phyloP scores from a whole-genome alignment of 257 asterid genomes.

The Solanum dulcamara region DNA sequence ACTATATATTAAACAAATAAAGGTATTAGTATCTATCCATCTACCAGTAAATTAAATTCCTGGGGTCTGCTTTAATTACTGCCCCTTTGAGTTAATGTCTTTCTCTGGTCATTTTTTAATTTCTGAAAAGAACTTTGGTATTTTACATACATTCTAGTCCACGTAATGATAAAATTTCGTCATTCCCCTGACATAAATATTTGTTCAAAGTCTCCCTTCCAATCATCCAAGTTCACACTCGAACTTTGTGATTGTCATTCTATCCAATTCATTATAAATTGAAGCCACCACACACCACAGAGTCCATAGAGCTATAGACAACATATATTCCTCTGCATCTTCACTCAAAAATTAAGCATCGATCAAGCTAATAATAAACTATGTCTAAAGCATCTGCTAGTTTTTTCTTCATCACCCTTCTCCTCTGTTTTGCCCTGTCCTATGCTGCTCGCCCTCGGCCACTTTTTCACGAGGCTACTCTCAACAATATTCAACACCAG shows the following conservation, averaged over 20 bases:
- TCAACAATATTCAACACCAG: neutral
- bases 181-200: neutral
- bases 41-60: neutral
- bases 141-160: neutral
- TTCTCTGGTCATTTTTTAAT: neutral
- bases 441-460: slow-evolving; percentile 42
- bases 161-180: neutral
- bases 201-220: neutral
- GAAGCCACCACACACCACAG: neutral
- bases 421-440: slow-evolving; percentile 32
- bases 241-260: neutral
- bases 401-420: slow-evolving; percentile 24
- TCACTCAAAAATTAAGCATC: neutral
- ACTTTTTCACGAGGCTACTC: neutral
- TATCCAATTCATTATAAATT: neutral
- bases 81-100: neutral
- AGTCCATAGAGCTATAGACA: neutral
- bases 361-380: neutral
- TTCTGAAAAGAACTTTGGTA: neutral
- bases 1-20: neutral
- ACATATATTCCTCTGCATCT: neutral
- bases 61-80: neutral
- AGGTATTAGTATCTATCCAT: neutral
- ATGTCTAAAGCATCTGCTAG: slow-evolving; percentile 39
- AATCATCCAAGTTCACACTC: neutral